Percentiles rank a stretch among this genome's conserved stretches.
Conservation (phyloP, 306 rosid species). For the Senna tora region DNA sequence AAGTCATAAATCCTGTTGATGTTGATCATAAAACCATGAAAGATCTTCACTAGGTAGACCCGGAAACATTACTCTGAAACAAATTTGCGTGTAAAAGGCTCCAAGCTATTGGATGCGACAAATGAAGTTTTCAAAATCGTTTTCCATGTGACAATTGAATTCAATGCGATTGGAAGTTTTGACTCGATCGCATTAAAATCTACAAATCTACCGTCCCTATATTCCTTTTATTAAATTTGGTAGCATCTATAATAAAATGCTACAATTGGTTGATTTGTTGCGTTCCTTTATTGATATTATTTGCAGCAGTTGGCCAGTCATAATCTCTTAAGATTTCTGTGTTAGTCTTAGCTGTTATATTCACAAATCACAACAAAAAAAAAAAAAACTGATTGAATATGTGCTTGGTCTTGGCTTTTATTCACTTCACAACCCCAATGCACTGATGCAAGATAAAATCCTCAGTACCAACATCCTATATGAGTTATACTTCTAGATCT, state of each 20-base stretch:
- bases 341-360: background rate
- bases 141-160: background rate
- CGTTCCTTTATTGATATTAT: slow-evolving; percentile 26
- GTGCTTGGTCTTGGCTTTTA: background rate
- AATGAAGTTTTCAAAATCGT: background rate
- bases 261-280: slow-evolving; percentile 4
- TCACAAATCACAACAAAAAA: background rate
- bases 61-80: background rate
- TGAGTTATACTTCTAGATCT: background rate
- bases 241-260: slow-evolving; percentile 2
- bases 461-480: background rate
- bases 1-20: background rate
- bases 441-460: background rate
- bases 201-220: slow-evolving; percentile 3
- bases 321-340: background rate
- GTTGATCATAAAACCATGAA: background rate
- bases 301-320: slow-evolving; percentile 25
- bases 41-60: no score
- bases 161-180: background rate
- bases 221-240: background rate
- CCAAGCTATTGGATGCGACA: background rate
- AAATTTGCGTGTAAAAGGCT: slow-evolving; percentile 4
- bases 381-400: background rate
- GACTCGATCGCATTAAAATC: slow-evolving; percentile 3
- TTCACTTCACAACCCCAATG: slow-evolving; percentile 8